Conservation (phyloP, 2,329 filamentous ascomycete genomes). For the Calonectria pseudoreteaudii region DNA sequence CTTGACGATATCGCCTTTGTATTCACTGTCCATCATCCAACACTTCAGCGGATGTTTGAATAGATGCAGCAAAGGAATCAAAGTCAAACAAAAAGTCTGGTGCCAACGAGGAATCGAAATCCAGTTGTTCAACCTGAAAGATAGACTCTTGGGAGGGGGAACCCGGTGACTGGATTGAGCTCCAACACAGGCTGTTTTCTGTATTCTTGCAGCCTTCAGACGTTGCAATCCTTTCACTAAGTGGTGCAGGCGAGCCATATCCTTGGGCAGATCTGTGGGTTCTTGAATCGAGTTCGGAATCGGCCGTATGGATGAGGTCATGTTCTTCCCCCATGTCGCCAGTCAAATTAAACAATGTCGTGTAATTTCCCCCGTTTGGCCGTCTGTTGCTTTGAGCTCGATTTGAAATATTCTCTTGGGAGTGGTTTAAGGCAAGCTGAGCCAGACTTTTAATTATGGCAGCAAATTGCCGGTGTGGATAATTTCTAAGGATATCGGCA, state of each 20-base stretch:
- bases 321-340: neutral
- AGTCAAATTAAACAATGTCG: neutral
- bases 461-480: neutral
- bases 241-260: neutral
- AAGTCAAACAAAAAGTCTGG: neutral
- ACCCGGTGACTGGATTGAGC: neutral
- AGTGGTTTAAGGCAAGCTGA: neutral
- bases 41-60: neutral
- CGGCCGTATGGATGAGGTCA: no score
- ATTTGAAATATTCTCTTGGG: neutral
- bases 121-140: neutral
- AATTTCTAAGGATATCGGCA: neutral
- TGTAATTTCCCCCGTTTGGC: neutral
- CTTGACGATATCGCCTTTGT: neutral
- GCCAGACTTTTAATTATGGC: neutral
- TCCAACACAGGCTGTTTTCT: neutral
- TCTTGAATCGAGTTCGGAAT: no score
- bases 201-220: neutral
- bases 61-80: neutral
- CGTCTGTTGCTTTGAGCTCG: neutral
- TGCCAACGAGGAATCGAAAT: no score
- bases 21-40: neutral
- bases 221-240: no score
- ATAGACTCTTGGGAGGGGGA: neutral
- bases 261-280: neutral